A percentile compares a stretch with the other conserved stretches of the same genome.
phyloP scores from a whole-genome alignment of 495 filamentous ascomycete genomes.

The Penicillium silybi region DNA sequence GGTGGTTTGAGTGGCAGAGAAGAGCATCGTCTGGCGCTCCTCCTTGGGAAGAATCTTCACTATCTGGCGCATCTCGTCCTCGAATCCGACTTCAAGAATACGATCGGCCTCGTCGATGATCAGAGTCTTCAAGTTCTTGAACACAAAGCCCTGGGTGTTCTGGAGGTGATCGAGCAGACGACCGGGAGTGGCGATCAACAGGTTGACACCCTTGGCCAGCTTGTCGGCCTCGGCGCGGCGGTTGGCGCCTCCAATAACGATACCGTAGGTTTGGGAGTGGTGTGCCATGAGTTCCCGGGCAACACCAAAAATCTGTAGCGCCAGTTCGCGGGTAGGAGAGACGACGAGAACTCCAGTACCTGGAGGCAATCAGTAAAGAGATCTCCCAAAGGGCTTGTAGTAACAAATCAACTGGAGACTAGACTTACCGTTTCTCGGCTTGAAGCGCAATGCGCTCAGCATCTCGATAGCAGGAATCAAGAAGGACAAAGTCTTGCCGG shows the following conservation, averaged over 20 bases:
- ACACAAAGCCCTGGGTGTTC: conserved; percentile 87
- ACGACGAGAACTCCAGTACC: conserved; percentile 86
- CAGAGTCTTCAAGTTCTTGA: conserved; percentile 85
- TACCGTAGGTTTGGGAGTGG: conserved; percentile 91
- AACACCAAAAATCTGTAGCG: conserved; percentile 94
- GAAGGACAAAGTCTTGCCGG: conserved; percentile 93
- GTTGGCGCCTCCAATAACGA: conserved; percentile 95
- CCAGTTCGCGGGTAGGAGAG: conserved; percentile 67
- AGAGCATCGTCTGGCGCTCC: conserved; percentile 91
- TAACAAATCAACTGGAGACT: neutral
- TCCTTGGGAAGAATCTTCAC: conserved; percentile 90
- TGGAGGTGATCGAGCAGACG: conserved; percentile 91
- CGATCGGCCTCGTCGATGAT: conserved; percentile 90
- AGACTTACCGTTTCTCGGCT: conserved; percentile 60
- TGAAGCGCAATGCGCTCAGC: conserved; percentile 85
- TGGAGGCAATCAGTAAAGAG: conserved; percentile 9
- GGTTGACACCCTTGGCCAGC: conserved; percentile 87
- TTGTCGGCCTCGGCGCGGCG: conserved; percentile 89
- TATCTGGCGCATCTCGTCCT: conserved; percentile 97
- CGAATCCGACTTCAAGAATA: conserved; percentile 95
- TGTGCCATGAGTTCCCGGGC: conserved; percentile 84
- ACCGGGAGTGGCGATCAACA: conserved; percentile 90
- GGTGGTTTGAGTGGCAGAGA: conserved; percentile 96
- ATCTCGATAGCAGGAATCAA: conserved; percentile 94
- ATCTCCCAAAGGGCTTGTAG: neutral